Evolutionary conservation across 106 monocot genomes (phyloP).

Genomic region (Dioscorea zingiberensis): DNA sequence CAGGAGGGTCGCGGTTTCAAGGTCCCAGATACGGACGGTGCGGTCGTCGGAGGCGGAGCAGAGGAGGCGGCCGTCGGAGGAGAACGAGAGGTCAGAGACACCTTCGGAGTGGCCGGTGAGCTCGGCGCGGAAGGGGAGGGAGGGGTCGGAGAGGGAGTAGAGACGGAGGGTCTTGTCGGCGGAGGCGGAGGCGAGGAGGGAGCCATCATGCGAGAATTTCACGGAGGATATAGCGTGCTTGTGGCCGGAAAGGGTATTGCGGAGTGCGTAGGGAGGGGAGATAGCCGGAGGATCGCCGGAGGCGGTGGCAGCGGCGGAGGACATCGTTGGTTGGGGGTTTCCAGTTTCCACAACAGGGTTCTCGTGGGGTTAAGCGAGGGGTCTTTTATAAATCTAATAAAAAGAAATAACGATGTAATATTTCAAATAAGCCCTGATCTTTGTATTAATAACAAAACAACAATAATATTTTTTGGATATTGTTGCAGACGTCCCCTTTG

Average conservation of each 20-base stretch:
- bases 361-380: too few species aligned
- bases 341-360: too few species aligned
- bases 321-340: background rate
- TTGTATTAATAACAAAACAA: too few species aligned
- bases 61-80: slow-evolving; percentile 46
- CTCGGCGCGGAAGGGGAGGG: slow-evolving; percentile 30
- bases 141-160: slow-evolving; percentile 25
- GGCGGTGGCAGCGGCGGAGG: background rate
- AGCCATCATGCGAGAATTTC: slow-evolving; percentile 45
- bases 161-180: slow-evolving; percentile 48
- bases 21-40: slow-evolving; percentile 43
- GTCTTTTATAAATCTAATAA: too few species aligned
- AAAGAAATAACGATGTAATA: too few species aligned
- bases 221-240: slow-evolving; percentile 48
- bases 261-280: slow-evolving; percentile 28
- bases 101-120: slow-evolving; percentile 42
- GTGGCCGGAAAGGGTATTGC: slow-evolving; percentile 29
- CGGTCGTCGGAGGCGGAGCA: slow-evolving; percentile 49
- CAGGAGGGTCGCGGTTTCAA: slow-evolving; percentile 15
- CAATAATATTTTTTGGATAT: too few species aligned
- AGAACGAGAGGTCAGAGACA: slow-evolving; percentile 46
- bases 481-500: too few species aligned
- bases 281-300: background rate
- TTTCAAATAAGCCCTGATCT: too few species aligned
- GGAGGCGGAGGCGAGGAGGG: slow-evolving; percentile 45